phyloP scores from a whole-genome alignment of 176 grass and related monocot species.

The Hordeum marinum region DNA sequence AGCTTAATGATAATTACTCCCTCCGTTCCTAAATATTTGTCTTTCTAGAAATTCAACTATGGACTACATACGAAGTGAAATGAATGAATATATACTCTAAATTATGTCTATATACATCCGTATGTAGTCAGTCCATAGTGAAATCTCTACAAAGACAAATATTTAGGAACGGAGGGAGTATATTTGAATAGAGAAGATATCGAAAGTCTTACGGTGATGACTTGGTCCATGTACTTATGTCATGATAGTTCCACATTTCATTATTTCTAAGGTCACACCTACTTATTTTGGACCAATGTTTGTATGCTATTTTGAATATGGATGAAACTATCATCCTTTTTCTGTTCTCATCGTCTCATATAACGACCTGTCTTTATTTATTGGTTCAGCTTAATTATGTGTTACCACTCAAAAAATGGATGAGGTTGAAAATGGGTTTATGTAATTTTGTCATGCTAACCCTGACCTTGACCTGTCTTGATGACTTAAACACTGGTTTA shows the following conservation, averaged over 20 bases:
- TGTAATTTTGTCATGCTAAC: background rate
- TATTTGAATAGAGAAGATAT: background rate
- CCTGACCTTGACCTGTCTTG: background rate
- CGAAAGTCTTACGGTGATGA: background rate
- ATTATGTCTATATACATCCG: no score
- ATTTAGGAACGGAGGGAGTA: no score
- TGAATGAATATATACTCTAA: no score
- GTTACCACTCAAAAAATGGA: background rate
- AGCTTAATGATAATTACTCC: conserved; percentile 32
- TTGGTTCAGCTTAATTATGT: background rate
- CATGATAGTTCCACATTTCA: background rate
- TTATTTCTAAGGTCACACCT: background rate
- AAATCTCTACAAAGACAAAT: no score
- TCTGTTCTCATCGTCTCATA: background rate
- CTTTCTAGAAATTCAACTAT: no score
- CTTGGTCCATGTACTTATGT: background rate
- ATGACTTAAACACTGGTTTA: background rate
- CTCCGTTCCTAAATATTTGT: no score
- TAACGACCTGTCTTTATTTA: conserved; percentile 2
- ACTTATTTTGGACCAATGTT: background rate
- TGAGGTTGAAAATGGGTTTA: background rate
- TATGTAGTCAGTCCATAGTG: no score
- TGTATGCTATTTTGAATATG: background rate
- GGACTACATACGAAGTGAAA: no score
- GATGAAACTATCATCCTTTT: background rate